phyloP scores from a whole-genome alignment of 768 basidiomycete genomes.

The Kwoniella mangroviensis region DNA sequence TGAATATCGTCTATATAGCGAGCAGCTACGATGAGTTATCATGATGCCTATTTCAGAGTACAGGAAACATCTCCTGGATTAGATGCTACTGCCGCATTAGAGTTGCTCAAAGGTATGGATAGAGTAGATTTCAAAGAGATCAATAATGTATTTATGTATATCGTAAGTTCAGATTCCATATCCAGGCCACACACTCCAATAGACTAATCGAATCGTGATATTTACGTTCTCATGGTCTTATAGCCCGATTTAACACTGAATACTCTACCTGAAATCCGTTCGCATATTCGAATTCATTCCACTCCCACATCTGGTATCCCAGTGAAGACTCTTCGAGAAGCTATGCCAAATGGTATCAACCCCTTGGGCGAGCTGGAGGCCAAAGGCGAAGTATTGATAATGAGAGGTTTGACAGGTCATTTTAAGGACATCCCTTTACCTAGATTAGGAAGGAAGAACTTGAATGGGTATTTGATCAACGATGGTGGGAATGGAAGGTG shows the following conservation, averaged over 20 bases:
- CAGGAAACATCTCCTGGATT: conserved; percentile 32
- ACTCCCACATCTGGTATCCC: conserved; percentile 20
- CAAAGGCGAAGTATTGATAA: conserved; percentile 40
- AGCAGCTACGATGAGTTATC: conserved; percentile 23
- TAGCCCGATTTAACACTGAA: conserved; percentile 42
- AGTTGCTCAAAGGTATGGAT: conserved; percentile 37
- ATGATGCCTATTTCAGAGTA: conserved; percentile 33
- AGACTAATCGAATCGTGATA: too few relatives aligned
- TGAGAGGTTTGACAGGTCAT: conserved; percentile 35
- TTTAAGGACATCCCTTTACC: conserved; percentile 41
- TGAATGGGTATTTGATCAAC: conserved; percentile 35
- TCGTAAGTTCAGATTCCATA: conserved; percentile 30
- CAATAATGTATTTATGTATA: conserved; percentile 45
- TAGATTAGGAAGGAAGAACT: conserved; percentile 38
- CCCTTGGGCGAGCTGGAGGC: conserved; percentile 36
- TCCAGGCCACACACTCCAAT: not conserved
- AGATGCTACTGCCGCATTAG: conserved; percentile 35
- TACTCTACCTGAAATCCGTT: conserved; percentile 30
- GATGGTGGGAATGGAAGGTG: conserved; percentile 37
- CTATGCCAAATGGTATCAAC: conserved; percentile 25
- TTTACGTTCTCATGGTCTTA: too few relatives aligned
- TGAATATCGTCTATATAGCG: conserved; percentile 1
- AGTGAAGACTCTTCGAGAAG: conserved; percentile 25
- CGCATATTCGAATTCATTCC: conserved; percentile 40
- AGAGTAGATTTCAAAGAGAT: conserved; percentile 40